Base-by-base conservation (phyloP, 108 stramenopile species). In the Hondaea fermentalgiana region DNA sequence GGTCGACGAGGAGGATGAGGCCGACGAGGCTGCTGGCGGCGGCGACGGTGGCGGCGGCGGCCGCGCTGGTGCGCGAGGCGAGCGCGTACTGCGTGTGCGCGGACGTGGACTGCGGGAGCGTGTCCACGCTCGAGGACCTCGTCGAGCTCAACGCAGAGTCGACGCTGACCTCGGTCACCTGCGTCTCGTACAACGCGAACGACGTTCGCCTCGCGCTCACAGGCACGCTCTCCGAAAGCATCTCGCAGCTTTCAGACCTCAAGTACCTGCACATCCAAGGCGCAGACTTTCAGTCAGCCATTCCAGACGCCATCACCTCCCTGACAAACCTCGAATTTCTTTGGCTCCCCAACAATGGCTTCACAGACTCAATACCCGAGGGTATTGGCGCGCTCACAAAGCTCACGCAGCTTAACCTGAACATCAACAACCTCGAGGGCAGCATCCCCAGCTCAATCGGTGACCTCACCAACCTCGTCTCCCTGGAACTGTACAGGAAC, bases 151-250 rank as follows among this genome's bases (percentile, higher is more conserved):
- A 28, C 10, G 17, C 6, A 6, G 49, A 53, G 12, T 35, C 35
- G 35, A 35, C 35, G 35, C 76, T 83, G 43, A 83, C 76, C 10
- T 35, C 6, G 76, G 76, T 83, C 19, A 83, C 76, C n/a, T 83
- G 76, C 76, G 28, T 53, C 14, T 83, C 76, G 51, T 69, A 69
- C 64, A 69, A 69, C 64, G 51, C 76, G 76, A 83, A 83, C 23
- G 51, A 83, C 49, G 49, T 83, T 1, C 76, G 76, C 19, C 5
- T 83, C 16, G 76, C 76, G 28, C 49, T 83, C 49, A n/a, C 45
- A 23, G 76, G 76, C 8, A 23, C 10, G 14, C 28, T 83, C 49
- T 83, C 76, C 19, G n/a, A 23, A 10, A 53, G 49, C 51, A 83
- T 83, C 51, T 47, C 76, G 76, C 23, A 83, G 51, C 76, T 83